Base-by-base conservation (phyloP, 2,329 filamentous ascomycete genomes). In the Sporothrix sp. region DNA sequence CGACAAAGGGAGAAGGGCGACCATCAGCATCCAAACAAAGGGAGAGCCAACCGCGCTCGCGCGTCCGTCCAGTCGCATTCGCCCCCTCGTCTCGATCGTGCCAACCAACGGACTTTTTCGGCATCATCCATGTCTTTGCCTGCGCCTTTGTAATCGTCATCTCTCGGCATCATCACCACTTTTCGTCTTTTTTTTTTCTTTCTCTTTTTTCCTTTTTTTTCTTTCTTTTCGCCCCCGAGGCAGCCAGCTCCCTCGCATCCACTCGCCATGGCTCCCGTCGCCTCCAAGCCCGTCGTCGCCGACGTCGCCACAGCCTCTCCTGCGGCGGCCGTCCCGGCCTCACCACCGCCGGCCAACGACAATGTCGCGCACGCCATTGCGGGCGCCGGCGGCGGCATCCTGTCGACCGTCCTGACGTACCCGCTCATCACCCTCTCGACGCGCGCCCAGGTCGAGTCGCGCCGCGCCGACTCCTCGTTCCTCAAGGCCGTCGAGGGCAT, bases 321-420 rank as follows among this genome's bases (percentile, higher is more conserved):
- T 59, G 46, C 59, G n/a, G n/a, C n/a, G 53, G 73, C 74, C 51
- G 84, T 84, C 59, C 73, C 82, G 40, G 78, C 81, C 42, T 71
- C 84, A 43, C 87, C 89, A 56, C 87, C 93, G 40, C 87, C 90
- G 56, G 88, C 94, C 63, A 93, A 90, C 65, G 91, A 97, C 75
- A 96, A 96, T 74, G 88, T 97, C 64, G 89, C 91, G 52, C 91
- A 97, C 71, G 91, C 91, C 54, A 79, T 97, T 53, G 87, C 90
- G 51, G 91, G 91, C 58, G 87, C 90, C 46, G 93, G 93, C 59
- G 93, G 93, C 59, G 93, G 93, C 54, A 84, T 98, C 52, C 72
- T 97, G 53, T 95, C 93, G 59, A 98, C 97, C 88, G 79, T 90
- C 60, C 71, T 98, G 68, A 98, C 93, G 82, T 97, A 97, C 68